A percentile compares a stretch with the other conserved stretches of the same genome.
Conservation (phyloP, 306 rosid species). For the Biancaea sappan region DNA sequence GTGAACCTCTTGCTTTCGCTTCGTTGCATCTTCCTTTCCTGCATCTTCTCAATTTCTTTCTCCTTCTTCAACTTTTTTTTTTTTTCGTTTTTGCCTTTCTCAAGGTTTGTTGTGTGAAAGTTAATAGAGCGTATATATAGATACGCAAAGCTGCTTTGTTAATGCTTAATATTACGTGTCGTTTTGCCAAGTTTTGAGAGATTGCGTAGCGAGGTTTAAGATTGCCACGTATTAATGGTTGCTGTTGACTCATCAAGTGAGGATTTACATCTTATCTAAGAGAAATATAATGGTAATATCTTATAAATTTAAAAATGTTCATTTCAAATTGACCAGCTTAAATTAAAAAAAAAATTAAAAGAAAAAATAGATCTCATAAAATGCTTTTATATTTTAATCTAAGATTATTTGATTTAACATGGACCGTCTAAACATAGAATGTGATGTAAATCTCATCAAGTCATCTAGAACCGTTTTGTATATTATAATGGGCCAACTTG, state of each 20-base stretch:
- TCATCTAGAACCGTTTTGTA: too few species aligned
- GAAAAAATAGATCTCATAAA: too few species aligned
- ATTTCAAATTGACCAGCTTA: too few species aligned
- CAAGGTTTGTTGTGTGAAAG: background rate
- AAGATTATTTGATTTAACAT: too few species aligned
- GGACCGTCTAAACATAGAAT: too few species aligned
- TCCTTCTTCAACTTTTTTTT: background rate
- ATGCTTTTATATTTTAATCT: too few species aligned
- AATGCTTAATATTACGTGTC: constrained; percentile 25
- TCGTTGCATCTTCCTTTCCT: constrained; percentile 34
- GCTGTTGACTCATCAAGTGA: constrained; percentile 31
- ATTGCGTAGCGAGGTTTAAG: constrained; percentile 17
- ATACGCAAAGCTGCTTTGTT: background rate
- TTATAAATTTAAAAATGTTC: too few species aligned
- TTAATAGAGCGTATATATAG: constrained; percentile 10
- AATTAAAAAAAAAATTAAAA: too few species aligned
- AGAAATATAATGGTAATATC: too few species aligned
- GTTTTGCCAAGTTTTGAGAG: background rate
- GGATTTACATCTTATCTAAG: too few species aligned
- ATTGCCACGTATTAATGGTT: constrained; percentile 30
- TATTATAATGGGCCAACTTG: too few species aligned
- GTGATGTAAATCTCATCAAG: too few species aligned
- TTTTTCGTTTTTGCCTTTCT: background rate
- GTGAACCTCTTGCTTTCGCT: constrained; percentile 34
- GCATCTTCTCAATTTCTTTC: constrained; percentile 32